Evolutionary conservation across 805 yeast genomes (phyloP).

Genomic region (Suhomyces kilbournensis): DNA sequence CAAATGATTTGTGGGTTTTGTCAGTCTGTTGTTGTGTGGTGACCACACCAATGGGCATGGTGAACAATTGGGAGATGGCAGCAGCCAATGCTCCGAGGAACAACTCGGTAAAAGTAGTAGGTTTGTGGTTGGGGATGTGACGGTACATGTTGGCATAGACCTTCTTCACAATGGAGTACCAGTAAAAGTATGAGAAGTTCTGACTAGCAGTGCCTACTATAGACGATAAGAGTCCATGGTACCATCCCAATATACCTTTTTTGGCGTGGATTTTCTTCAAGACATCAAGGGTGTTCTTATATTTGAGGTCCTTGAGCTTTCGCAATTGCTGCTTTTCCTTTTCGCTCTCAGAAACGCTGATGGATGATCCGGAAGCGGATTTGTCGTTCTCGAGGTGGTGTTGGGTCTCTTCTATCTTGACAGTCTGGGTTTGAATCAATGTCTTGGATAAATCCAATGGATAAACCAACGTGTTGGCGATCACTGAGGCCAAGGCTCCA

Average conservation of each 20-base stretch:
- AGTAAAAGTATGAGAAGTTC: slow-evolving; percentile 80
- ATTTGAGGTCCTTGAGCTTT: slow-evolving; percentile 25
- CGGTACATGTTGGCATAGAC: slow-evolving; percentile 43
- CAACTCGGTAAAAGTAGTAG: slow-evolving; percentile 65
- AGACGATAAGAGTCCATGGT: slow-evolving; percentile 68
- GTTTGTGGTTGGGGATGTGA: slow-evolving; percentile 35
- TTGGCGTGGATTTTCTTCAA: slow-evolving; percentile 52
- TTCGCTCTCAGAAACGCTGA: not conserved
- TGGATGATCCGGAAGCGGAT: not conserved
- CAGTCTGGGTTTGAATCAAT: slow-evolving; percentile 65
- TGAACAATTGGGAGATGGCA: slow-evolving; percentile 73
- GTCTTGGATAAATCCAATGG: slow-evolving; percentile 81
- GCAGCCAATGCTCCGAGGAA: slow-evolving; percentile 78
- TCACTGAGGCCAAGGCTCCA: slow-evolving; percentile 78
- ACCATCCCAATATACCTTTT: slow-evolving; percentile 66
- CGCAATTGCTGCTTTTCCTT: slow-evolving; percentile 13
- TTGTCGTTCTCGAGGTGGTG: not conserved
- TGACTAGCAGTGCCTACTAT: slow-evolving; percentile 71
- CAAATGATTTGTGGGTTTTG: slow-evolving; percentile 31
- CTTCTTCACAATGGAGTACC: slow-evolving; percentile 74
- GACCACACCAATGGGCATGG: slow-evolving; percentile 76
- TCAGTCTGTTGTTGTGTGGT: slow-evolving; percentile 62
- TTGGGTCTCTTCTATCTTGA: slow-evolving; percentile 20
- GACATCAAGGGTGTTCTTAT: slow-evolving; percentile 61
- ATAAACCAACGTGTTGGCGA: slow-evolving; percentile 76